Percentiles rank a stretch among this genome's conserved stretches.
These are phyloP conservation scores for Boletales sp. DNA, from an alignment of 768 basidiomycete species.

Conservation along the genomic window DNA sequence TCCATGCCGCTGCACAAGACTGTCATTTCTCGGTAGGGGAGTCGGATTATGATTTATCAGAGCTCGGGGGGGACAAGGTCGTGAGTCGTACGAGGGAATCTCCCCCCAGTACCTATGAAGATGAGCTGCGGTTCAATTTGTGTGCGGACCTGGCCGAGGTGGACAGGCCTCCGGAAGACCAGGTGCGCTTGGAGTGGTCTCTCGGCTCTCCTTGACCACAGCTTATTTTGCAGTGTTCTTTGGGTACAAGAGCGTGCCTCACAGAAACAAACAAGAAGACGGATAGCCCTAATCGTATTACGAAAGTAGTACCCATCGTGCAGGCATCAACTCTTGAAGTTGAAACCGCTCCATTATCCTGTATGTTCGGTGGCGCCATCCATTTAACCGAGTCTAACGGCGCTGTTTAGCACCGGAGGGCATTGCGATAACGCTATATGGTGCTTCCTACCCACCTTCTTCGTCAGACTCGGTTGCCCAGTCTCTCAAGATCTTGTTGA, in stretches of 20 bases:
- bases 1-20: slow-evolving; percentile 36
- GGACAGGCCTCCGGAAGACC: slow-evolving; percentile 53
- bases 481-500: slow-evolving; percentile 55
- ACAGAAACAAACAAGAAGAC: slow-evolving; percentile 62
- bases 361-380: slow-evolving; percentile 33
- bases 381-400: slow-evolving; percentile 4
- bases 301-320: slow-evolving; percentile 75
- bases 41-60: slow-evolving; percentile 57
- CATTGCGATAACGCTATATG: slow-evolving; percentile 55
- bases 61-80: slow-evolving; percentile 49
- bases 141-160: slow-evolving; percentile 54
- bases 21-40: slow-evolving; percentile 45
- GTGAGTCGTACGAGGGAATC: slow-evolving; percentile 49
- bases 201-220: slow-evolving; percentile 3
- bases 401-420: slow-evolving; percentile 46
- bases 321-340: slow-evolving; percentile 30
- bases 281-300: slow-evolving; percentile 53
- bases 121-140: slow-evolving; percentile 62
- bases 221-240: slow-evolving; percentile 49
- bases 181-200: slow-evolving; percentile 45
- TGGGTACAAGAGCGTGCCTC: slow-evolving; percentile 71
- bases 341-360: slow-evolving; percentile 26
- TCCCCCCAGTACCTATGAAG: slow-evolving; percentile 61
- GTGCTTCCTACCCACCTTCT: slow-evolving; percentile 56
- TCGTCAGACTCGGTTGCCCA: slow-evolving; percentile 46